These are phyloP conservation scores for Smallanthus sonchifolius DNA, from an alignment of 129 eudicot species.

Conservation along the genomic window DNA sequence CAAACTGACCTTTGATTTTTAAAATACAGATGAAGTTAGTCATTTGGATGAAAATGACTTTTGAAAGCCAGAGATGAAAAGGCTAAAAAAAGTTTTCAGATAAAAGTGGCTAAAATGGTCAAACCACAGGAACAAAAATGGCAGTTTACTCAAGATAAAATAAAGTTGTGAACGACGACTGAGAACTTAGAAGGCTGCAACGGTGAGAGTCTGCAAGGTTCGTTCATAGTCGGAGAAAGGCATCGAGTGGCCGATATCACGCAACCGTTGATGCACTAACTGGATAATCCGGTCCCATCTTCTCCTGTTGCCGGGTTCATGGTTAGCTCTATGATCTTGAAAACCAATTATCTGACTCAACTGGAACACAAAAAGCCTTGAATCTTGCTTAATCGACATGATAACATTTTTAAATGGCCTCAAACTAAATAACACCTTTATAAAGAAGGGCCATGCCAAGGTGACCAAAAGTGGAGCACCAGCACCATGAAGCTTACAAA, in stretches of 20 bases:
- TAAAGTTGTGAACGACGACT: not conserved
- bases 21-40: too few relatives aligned
- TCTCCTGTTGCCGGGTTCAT: not conserved
- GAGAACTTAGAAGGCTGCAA: conserved; percentile 24
- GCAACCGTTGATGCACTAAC: not conserved
- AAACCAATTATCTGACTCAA: not conserved
- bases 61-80: too few relatives aligned
- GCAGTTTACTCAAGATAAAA: not conserved
- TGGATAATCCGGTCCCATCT: not conserved
- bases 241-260: not conserved
- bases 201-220: not conserved
- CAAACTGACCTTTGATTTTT: too few relatives aligned
- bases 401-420: not conserved
- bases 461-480: not conserved
- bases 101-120: too few relatives aligned
- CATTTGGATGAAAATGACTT: too few relatives aligned
- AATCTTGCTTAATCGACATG: not conserved
- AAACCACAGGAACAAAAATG: too few relatives aligned
- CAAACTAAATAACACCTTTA: not conserved
- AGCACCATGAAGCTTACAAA: conserved; percentile 3
- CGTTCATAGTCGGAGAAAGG: not conserved
- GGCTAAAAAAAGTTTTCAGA: too few relatives aligned
- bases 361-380: not conserved
- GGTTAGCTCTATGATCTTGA: too few relatives aligned
- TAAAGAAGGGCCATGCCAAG: not conserved